Evolutionary conservation across 805 yeast species (phyloP), one percentile per base, ranked within the genome.

Genomic region (Yarrowia sp.): DNA sequence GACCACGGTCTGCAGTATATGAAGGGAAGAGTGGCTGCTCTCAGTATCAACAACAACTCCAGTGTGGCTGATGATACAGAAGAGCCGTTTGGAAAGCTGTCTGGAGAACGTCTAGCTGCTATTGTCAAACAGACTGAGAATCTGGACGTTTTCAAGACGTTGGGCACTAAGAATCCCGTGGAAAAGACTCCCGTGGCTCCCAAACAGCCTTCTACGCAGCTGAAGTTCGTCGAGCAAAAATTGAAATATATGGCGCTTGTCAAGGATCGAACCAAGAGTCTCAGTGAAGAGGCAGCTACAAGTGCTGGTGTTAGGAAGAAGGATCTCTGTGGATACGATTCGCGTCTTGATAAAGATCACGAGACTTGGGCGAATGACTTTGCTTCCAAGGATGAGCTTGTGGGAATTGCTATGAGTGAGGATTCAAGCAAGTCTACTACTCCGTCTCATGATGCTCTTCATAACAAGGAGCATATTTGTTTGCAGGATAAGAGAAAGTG

Each of bases 1-100:
- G 90, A 85, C 35, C 97, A 93, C 77, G 97, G 97, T 43, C 64
- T 74, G 58, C 70, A 70, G 70, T 88, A 77, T 42, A 70, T 72
- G 56, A 65, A 69, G 49, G 67, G 68, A 5, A 15, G 58, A 12
- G 36, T 73, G 1, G 41, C 63, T 7, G 56, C 68, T 42, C 64
- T 65, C 15, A 35, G 40, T 15, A 38, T 41, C 16, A 32, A 70
- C 45, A 42, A 43, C 15, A 46, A 58, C 38, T 22, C 41, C 16
- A 26, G 55, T 48, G 65, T 59, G 8, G 65, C 65, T 8, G 52
- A 43, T 10, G 65, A 42, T 16, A 22, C 52, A 2, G 52, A 41
- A 16, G 68, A 59, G 26, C 63, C 63, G 22, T 58, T 71, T 38
- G 66, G 70, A 8, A 72, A 70, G 36, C 35, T 73, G 8, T 50